A percentile compares a stretch with the other conserved stretches of the same genome.
Evolutionary conservation across 1,139 yeast genomes (phyloP).

Genomic region (Diutina sp.): DNA sequence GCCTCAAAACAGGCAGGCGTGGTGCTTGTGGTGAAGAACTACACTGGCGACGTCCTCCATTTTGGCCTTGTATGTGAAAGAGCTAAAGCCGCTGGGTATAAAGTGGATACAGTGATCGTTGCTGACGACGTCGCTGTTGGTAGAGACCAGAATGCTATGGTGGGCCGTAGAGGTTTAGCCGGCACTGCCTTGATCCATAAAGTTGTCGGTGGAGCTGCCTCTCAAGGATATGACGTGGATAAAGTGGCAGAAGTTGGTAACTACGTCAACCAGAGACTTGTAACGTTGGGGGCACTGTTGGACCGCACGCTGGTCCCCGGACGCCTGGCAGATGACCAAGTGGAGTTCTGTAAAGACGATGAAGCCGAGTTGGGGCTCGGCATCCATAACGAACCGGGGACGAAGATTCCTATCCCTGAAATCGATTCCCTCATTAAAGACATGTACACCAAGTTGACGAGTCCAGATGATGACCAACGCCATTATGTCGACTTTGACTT

Average conservation of each 20-base stretch:
- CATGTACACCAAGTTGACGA: conserved; percentile 41
- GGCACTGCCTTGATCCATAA: conserved; percentile 86
- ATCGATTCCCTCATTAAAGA: conserved; percentile 42
- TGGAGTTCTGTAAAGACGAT: conserved; percentile 26
- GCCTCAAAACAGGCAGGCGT: conserved; percentile 48
- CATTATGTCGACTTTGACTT: conserved; percentile 52
- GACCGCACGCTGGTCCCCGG: conserved; percentile 91
- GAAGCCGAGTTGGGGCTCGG: conserved; percentile 93
- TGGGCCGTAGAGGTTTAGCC: conserved; percentile 87
- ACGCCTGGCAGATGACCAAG: conserved; percentile 34
- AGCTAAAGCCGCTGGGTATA: conserved; percentile 63
- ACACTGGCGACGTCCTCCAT: conserved; percentile 88
- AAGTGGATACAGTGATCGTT: conserved; percentile 59
- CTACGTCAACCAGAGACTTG: conserved; percentile 49
- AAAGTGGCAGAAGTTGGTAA: conserved; percentile 48
- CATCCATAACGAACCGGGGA: conserved; percentile 91
- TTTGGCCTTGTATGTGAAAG: conserved; percentile 87
- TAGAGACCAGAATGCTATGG: conserved; percentile 71
- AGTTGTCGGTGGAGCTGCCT: conserved; percentile 66
- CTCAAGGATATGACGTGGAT: conserved; percentile 26
- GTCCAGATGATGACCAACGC: conserved; percentile 47
- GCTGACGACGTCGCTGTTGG: conserved; percentile 95
- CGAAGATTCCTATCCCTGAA: conserved; percentile 61
- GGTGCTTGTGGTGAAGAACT: conserved; percentile 71
- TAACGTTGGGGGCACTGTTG: conserved; percentile 81